phyloP scores from a whole-genome alignment of 495 filamentous ascomycete genomes.

The Xylaria venustula region DNA sequence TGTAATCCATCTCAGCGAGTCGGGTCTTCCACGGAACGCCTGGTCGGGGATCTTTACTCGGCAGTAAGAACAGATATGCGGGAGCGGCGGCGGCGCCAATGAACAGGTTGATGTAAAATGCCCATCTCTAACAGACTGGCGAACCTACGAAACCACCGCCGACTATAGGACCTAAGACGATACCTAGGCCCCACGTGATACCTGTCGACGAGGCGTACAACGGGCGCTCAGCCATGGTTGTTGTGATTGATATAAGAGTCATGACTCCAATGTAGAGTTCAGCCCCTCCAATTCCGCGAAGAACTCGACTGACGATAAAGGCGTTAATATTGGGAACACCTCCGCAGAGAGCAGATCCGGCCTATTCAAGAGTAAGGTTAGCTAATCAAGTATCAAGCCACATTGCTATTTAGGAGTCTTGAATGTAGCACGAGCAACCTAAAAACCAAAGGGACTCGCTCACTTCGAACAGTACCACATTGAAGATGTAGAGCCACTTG shows the following conservation, averaged over 20 bases:
- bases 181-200: conserved; percentile 46
- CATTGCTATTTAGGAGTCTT: too few species aligned
- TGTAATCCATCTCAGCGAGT: conserved; percentile 37
- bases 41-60: conserved; percentile 42
- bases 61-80: conserved; percentile 53
- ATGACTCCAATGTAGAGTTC: conserved; percentile 49
- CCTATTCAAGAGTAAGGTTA: too few species aligned
- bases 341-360: conserved; percentile 51
- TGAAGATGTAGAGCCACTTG: conserved; percentile 53
- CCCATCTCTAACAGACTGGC: conserved; percentile 49
- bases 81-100: conserved; percentile 53
- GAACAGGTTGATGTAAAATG: conserved; percentile 65
- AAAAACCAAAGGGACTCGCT: too few species aligned
- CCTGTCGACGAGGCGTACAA: conserved; percentile 40
- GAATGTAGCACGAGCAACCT: too few species aligned
- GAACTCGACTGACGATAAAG: conserved; percentile 46
- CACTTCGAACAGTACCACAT: conserved; percentile 55
- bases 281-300: conserved; percentile 34
- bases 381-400: too few species aligned
- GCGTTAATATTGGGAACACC: conserved; percentile 47
- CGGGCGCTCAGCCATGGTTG: conserved; percentile 41
- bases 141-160: conserved; percentile 54
- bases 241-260: conserved; percentile 38
- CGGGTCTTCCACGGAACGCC: conserved; percentile 23
- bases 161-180: conserved; percentile 54